Conservation (phyloP, 1,139 yeast genomes). For the Diutina pseudorugosa region DNA sequence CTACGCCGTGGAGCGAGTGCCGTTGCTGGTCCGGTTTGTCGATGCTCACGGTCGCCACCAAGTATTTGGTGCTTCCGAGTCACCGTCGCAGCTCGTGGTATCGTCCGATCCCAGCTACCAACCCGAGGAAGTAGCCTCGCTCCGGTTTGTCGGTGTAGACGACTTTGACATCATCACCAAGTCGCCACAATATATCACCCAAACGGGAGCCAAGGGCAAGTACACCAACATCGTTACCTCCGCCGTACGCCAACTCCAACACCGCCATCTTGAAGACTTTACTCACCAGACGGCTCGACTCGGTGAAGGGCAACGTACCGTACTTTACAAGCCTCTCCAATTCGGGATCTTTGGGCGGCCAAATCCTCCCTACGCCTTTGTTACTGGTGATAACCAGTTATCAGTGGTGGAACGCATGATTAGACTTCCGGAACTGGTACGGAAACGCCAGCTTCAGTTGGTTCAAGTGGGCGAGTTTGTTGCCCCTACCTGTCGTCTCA, state of each 20-base stretch:
- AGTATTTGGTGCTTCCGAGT: neutral
- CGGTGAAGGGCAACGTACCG: neutral
- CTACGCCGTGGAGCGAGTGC: neutral
- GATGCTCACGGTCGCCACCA: neutral
- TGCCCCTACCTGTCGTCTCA: neutral
- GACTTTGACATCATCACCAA: neutral
- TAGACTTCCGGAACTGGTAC: neutral
- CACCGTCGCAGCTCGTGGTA: neutral
- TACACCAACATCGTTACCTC: neutral
- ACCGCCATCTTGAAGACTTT: neutral
- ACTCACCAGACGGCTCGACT: neutral
- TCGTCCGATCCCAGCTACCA: neutral
- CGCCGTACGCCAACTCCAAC: neutral
- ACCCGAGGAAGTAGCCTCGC: neutral
- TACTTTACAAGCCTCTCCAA: conserved; percentile 1
- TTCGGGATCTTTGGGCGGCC: neutral
- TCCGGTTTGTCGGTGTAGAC: neutral
- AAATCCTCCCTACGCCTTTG: neutral
- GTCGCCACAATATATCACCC: neutral
- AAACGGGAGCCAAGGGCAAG: neutral
- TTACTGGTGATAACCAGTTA: neutral
- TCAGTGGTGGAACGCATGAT: neutral
- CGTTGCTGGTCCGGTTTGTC: neutral
- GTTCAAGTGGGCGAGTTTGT: neutral
- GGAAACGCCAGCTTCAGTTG: neutral